phyloP scores from a whole-genome alignment of 352 stramenopile species.

The Pythium aristosporum region DNA sequence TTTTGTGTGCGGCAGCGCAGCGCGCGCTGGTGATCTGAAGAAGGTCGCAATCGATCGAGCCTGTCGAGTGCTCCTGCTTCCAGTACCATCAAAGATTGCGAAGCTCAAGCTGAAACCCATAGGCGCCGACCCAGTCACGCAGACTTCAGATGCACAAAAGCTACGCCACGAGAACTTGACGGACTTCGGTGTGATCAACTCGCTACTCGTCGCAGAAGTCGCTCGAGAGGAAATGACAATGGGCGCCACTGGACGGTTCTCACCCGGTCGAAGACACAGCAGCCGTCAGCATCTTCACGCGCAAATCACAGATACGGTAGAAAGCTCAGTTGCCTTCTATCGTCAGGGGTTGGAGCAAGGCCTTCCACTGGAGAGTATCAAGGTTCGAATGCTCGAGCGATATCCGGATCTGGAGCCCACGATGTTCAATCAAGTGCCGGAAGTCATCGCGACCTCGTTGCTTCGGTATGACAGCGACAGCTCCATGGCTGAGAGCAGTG shows the following conservation, averaged over 20 bases:
- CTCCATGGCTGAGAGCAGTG: conserved; percentile 1
- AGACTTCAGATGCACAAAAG: conserved; percentile 2
- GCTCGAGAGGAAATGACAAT: conserved; percentile 18
- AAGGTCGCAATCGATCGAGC: conserved; percentile 23
- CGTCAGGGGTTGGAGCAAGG: conserved; percentile 50
- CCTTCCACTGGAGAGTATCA: conserved; percentile 55
- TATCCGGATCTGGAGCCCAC: conserved; percentile 50
- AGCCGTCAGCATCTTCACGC: conserved; percentile 22
- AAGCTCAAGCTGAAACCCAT: conserved; percentile 20
- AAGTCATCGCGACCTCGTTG: conserved; percentile 37
- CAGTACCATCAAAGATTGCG: neutral
- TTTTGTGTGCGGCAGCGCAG: conserved; percentile 24
- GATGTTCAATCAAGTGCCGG: conserved; percentile 40
- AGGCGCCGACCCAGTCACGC: neutral
- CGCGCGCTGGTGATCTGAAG: conserved; percentile 20
- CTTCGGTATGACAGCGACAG: conserved; percentile 35
- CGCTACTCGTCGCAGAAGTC: conserved; percentile 28
- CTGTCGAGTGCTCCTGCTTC: conserved; percentile 24
- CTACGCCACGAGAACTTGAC: conserved; percentile 21
- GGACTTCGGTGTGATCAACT: conserved; percentile 35
- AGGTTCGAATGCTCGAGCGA: conserved; percentile 46
- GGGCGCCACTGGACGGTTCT: conserved; percentile 2
- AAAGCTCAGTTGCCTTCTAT: conserved; percentile 25
- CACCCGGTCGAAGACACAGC: conserved; percentile 23
- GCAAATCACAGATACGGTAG: conserved; percentile 1